Evolutionary conservation across 495 filamentous ascomycete genomes (phyloP).

Genomic region (Poronia punctata): DNA sequence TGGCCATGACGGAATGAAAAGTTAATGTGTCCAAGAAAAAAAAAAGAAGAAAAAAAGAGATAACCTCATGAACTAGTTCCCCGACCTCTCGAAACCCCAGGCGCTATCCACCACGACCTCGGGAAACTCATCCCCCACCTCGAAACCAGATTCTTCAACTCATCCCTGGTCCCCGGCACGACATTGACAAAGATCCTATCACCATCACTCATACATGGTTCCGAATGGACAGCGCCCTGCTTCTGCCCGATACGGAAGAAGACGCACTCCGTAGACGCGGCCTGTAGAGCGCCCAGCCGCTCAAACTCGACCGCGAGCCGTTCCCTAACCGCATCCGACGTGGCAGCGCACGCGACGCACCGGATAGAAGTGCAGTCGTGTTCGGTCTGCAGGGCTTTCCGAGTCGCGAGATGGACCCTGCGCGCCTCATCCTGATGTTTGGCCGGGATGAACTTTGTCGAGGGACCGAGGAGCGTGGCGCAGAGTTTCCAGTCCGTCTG

Average conservation of each 20-base stretch:
- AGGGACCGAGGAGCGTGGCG: constrained; percentile 25
- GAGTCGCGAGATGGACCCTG: constrained; percentile 8
- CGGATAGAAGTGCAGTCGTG: constrained; percentile 24
- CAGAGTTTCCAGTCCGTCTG: constrained; percentile 31
- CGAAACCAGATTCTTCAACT: constrained; percentile 19
- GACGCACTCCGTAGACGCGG: constrained; percentile 10
- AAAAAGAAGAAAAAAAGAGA: neutral
- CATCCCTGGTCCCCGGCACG: constrained; percentile 22
- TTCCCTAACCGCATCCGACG: constrained; percentile 21
- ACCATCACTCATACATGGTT: constrained; percentile 20
- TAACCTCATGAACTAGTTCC: too few species aligned
- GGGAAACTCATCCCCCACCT: constrained; percentile 31
- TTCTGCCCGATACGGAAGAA: constrained; percentile 24
- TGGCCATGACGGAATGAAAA: too few species aligned
- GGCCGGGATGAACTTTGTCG: constrained; percentile 23
- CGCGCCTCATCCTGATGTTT: constrained; percentile 17
- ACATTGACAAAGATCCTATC: constrained; percentile 30
- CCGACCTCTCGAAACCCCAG: constrained; percentile 7
- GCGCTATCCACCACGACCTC: constrained; percentile 25
- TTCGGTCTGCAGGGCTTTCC: constrained; percentile 10
- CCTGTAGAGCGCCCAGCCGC: constrained; percentile 11
- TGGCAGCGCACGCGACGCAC: constrained; percentile 23
- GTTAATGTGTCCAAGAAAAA: too few species aligned
- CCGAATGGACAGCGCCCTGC: constrained; percentile 28
- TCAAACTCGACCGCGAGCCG: constrained; percentile 13